Base-by-base conservation (phyloP, 345 rosid genomes). In the Gossypium sturtianum region DNA sequence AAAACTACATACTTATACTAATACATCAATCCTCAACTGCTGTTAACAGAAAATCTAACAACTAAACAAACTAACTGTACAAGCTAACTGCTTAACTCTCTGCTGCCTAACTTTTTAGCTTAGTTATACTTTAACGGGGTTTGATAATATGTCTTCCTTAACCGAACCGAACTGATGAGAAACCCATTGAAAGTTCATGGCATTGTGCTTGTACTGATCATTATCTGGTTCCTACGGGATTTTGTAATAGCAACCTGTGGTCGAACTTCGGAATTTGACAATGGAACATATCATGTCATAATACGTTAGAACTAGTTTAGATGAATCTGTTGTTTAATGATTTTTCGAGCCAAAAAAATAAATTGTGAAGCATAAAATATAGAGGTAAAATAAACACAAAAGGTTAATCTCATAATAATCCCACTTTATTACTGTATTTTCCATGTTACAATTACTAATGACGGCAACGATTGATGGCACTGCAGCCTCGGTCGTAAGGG, bases 401-500 rank as follows among this genome's bases (percentile, higher is more conserved):
- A n/a, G 2, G 43, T 38, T 38, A 54, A 34, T 34, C 41, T 34
- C 51, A 71, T 53, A 11, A 69, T 49, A 71, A 23, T n/a, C 64
- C 57, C 16, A 63, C 53, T 17, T 63, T 48, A 71, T 71, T 71
- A 16, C 65, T 61, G 16, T 63, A 54, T 12, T 56, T 72, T 4
- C 29, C 43, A 66, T 59, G 27, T 22, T 41, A 69, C 58, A 77
- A 54, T 70, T 67, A 45, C n/a, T 45, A 43, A 22, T 4, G 41
- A 25, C 95, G 87, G 80, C 97, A 92, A 45, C 86, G 91, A 71
- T 95, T 78, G 60, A 94, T 87, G n/a, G 87, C 51, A 56, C 85
- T 86, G 87, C 97, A 94, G 17, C 95, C 93, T 61, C 97, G 92
- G 75, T 20, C 71, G 73, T 89, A 94, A 25, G 97, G 97, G 76